phyloP scores from a whole-genome alignment of 495 filamentous ascomycete species.

The Tuber magnatum region DNA sequence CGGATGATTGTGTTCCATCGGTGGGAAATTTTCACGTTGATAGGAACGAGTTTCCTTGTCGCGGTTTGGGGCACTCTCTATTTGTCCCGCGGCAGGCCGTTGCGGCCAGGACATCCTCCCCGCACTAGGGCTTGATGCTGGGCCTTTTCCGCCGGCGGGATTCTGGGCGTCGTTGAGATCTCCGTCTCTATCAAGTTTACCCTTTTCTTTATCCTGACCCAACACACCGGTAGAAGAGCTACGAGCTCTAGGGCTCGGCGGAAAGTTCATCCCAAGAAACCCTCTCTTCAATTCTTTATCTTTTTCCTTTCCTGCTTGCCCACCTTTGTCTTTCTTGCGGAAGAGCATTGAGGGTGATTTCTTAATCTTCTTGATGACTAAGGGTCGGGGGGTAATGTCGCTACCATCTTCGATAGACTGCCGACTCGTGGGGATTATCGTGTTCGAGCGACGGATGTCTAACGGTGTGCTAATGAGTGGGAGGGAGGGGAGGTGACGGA shows the following conservation, averaged over 20 bases:
- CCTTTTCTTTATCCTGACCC: not conserved
- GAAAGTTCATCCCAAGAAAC: conserved; percentile 25
- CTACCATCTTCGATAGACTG: conserved; percentile 3
- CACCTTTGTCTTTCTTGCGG: not conserved
- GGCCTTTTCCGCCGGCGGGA: not conserved
- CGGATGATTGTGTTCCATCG: not conserved
- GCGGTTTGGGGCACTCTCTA: not conserved
- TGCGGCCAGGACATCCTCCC: conserved; percentile 29
- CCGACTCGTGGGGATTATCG: not conserved
- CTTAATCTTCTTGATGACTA: conserved; percentile 27
- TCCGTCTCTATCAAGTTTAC: not conserved
- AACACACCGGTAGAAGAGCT: conserved; percentile 27
- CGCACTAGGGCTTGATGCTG: conserved; percentile 3
- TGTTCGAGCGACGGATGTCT: not conserved
- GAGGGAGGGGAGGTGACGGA: not conserved
- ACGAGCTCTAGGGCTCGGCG: conserved; percentile 24
- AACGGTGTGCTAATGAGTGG: not conserved
- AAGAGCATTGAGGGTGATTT: conserved; percentile 31
- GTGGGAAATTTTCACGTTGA: not conserved
- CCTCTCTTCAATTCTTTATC: conserved; percentile 1
- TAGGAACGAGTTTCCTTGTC: not conserved
- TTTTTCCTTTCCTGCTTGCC: not conserved
- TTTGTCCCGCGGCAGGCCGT: conserved; percentile 10
- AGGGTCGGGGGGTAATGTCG: conserved; percentile 15
- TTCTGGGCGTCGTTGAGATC: not conserved